Conservation (phyloP, 2,329 filamentous ascomycete species). For the Botrytis cinerea region DNA sequence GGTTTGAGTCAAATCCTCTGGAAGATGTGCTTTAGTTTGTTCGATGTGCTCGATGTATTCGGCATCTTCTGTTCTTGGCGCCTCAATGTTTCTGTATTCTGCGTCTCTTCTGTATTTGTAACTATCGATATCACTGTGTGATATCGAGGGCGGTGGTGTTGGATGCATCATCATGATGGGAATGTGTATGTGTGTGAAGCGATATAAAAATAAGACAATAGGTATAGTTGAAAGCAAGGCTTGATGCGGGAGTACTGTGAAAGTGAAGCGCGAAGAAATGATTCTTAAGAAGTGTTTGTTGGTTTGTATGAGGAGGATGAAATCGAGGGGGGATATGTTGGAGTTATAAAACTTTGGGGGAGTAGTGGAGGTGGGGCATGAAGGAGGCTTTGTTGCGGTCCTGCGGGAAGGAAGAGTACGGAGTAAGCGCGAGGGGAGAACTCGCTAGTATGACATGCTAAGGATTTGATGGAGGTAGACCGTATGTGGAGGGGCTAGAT, state of each 20-base stretch:
- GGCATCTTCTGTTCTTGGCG: conserved; percentile 19
- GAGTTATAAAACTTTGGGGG: conserved; percentile 6
- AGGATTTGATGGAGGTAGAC: neutral
- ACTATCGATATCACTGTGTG: conserved; percentile 8
- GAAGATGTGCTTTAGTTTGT: conserved; percentile 30
- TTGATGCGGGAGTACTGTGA: neutral
- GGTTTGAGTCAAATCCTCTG: conserved; percentile 30
- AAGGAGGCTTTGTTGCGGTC: conserved; percentile 9
- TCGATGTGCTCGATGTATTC: conserved; percentile 35
- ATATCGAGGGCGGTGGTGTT: conserved; percentile 9
- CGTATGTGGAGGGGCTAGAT: neutral
- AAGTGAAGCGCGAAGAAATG: neutral
- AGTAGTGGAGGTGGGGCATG: conserved; percentile 2
- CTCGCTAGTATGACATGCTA: neutral
- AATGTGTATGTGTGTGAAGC: neutral
- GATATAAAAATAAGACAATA: neutral
- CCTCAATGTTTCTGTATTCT: conserved; percentile 23
- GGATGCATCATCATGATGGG: conserved; percentile 24
- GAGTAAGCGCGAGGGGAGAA: conserved; percentile 4
- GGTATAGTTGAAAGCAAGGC: neutral
- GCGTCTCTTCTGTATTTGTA: conserved; percentile 17
- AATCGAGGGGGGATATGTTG: neutral
- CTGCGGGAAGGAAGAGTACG: conserved; percentile 4
- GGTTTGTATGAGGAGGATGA: neutral
- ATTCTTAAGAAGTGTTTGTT: conserved; percentile 8